A percentile compares a stretch with the other conserved stretches of the same genome.
phyloP scores from a whole-genome alignment of 352 stramenopile species.

The Globisporangium nagaii region DNA sequence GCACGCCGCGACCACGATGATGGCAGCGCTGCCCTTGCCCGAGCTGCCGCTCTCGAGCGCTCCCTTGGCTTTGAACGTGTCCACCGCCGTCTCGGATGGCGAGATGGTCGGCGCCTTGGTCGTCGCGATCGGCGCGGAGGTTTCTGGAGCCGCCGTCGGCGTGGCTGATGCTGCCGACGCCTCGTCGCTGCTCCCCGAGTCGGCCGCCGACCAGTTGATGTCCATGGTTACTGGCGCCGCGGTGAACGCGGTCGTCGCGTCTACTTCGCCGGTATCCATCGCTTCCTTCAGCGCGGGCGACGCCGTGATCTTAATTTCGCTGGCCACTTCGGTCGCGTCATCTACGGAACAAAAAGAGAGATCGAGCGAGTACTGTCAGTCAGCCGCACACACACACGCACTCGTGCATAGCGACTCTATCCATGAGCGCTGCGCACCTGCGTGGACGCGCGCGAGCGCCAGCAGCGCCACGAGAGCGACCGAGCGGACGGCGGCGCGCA shows the following conservation, averaged over 20 bases:
- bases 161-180: background rate
- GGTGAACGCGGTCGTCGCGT: background rate
- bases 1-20: background rate
- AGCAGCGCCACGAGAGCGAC: background rate
- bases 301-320: constrained; percentile 8
- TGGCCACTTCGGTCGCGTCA: background rate
- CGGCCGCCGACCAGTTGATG: background rate
- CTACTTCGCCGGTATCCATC: constrained; percentile 8
- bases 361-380: background rate
- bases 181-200: background rate
- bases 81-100: constrained; percentile 6
- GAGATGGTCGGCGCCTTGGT: background rate
- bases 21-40: background rate
- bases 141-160: background rate
- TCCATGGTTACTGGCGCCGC: constrained; percentile 13
- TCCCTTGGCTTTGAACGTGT: constrained; percentile 8
- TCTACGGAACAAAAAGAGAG: background rate
- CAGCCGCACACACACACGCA: background rate
- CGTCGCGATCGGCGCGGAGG: background rate
- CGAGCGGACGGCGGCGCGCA: background rate
- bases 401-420: background rate
- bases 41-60: background rate
- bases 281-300: constrained; percentile 8
- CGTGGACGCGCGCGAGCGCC: background rate
- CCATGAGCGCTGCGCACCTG: too few species aligned